A percentile compares a stretch with the other conserved stretches of the same genome.
Evolutionary conservation across 1,284 basidiomycete genomes (phyloP).

Genomic region (Pascua guehoae): DNA sequence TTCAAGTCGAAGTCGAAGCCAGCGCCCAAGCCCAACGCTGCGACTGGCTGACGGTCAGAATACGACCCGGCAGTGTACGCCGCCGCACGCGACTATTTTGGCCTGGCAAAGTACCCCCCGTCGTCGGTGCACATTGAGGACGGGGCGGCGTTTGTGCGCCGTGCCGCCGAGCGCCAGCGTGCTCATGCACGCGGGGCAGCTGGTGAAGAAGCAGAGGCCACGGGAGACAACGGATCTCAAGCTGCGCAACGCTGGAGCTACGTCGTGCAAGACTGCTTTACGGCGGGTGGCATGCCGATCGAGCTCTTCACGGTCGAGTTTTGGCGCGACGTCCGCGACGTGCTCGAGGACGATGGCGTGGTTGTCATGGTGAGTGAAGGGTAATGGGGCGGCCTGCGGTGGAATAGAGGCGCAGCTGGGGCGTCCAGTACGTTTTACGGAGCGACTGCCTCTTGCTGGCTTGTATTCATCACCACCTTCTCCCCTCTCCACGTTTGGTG

Average conservation of each 20-base stretch:
- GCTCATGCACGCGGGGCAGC: not conserved
- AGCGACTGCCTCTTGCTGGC: too few species aligned
- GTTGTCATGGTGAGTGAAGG: conserved; percentile 65
- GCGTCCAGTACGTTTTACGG: too few species aligned
- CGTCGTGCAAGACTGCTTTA: conserved; percentile 86
- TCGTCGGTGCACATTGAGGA: conserved; percentile 66
- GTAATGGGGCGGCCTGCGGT: not conserved
- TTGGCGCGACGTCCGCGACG: conserved; percentile 64
- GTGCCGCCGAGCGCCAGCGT: conserved; percentile 36
- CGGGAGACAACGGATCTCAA: not conserved
- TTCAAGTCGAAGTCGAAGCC: too few species aligned
- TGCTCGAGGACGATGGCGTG: conserved; percentile 68
- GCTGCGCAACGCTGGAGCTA: conserved; percentile 59
- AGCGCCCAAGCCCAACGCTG: too few species aligned
- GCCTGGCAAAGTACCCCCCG: conserved; percentile 59
- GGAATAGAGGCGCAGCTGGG: not conserved
- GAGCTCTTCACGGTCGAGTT: conserved; percentile 78
- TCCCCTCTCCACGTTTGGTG: not conserved
- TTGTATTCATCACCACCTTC: too few species aligned
- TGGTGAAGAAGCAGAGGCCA: not conserved
- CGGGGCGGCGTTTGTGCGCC: conserved; percentile 63
- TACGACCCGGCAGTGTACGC: conserved; percentile 82
- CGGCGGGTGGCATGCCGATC: conserved; percentile 76
- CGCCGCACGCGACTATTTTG: conserved; percentile 74
- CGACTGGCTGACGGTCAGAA: conserved; percentile 58